phyloP scores from a whole-genome alignment of 2,329 filamentous ascomycete genomes.

The Beauveria asiatica region DNA sequence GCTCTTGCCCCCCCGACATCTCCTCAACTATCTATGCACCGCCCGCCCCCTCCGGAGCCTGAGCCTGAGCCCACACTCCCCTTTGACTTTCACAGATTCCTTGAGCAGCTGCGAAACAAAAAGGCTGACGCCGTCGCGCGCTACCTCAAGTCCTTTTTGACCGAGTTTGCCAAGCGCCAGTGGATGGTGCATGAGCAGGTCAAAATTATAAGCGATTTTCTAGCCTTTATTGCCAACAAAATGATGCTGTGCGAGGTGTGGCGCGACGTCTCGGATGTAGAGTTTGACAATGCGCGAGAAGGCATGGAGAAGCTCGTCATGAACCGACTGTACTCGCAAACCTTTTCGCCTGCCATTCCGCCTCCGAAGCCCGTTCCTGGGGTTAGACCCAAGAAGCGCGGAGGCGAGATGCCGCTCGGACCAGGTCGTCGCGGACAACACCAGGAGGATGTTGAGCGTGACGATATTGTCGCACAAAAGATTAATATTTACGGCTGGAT shows the following conservation, averaged over 20 bases:
- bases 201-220: slow-evolving; percentile 95
- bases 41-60: slow-evolving; percentile 62
- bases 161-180: slow-evolving; percentile 92
- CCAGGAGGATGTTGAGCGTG: slow-evolving; percentile 93
- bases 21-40: slow-evolving; percentile 42
- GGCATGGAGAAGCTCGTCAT: slow-evolving; percentile 99
- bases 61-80: slow-evolving; percentile 76
- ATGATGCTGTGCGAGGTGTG: slow-evolving; percentile 97
- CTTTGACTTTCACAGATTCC: slow-evolving; percentile 94
- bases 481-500: slow-evolving; percentile 97
- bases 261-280: slow-evolving; percentile 88
- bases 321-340: slow-evolving; percentile 93
- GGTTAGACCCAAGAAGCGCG: slow-evolving; percentile 59
- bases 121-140: slow-evolving; percentile 97
- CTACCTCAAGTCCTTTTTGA: slow-evolving; percentile 88
- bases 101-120: slow-evolving; percentile 90
- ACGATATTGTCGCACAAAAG: slow-evolving; percentile 93
- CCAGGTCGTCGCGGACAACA: slow-evolving; percentile 90
- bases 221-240: slow-evolving; percentile 95
- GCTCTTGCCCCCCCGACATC: slow-evolving; percentile 32
- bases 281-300: slow-evolving; percentile 96
- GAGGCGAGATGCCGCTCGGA: slow-evolving; percentile 59
- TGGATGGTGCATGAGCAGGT: slow-evolving; percentile 99
- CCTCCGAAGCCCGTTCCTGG: slow-evolving; percentile 65
- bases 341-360: slow-evolving; percentile 89